A percentile compares a stretch with the other conserved stretches of the same genome.
These are phyloP conservation scores for Artomyces pyxidatus DNA, from an alignment of 768 basidiomycete genomes.

Conservation along the genomic window DNA sequence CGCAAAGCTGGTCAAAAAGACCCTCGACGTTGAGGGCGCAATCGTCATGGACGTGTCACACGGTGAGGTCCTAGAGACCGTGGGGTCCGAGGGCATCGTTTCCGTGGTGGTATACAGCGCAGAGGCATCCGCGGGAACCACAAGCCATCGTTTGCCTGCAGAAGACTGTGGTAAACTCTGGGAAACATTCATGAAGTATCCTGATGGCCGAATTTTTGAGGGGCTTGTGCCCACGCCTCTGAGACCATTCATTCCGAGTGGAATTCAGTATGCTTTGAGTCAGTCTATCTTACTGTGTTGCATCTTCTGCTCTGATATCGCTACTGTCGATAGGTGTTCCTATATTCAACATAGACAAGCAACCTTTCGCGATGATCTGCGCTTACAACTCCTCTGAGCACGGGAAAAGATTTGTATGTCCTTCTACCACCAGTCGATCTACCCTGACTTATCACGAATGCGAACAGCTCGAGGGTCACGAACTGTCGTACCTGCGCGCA, in stretches of 20 bases:
- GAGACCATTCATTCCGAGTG: conserved; percentile 69
- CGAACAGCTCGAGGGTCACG: conserved; percentile 72
- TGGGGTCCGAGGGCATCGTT: conserved; percentile 49
- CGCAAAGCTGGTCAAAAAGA: conserved; percentile 80
- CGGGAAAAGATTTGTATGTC: conserved; percentile 68
- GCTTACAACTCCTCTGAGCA: conserved; percentile 84
- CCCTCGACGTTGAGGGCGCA: conserved; percentile 88
- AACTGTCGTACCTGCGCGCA: conserved; percentile 85
- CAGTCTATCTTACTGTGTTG: conserved; percentile 23
- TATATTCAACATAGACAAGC: conserved; percentile 88
- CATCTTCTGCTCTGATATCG: neutral
- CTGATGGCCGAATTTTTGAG: conserved; percentile 84
- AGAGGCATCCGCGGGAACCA: conserved; percentile 44
- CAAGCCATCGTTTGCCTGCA: conserved; percentile 46
- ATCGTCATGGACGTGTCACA: conserved; percentile 90
- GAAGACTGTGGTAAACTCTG: conserved; percentile 72
- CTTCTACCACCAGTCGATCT: neutral
- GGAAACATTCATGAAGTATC: conserved; percentile 69
- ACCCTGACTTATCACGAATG: neutral
- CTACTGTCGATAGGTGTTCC: conserved; percentile 56
- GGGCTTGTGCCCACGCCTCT: conserved; percentile 80
- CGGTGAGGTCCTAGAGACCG: conserved; percentile 77
- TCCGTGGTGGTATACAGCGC: conserved; percentile 68
- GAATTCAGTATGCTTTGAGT: conserved; percentile 86
- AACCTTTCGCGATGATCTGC: conserved; percentile 84